phyloP scores from a whole-genome alignment of 495 filamentous ascomycete species.

The Trichoderma parareesei region DNA sequence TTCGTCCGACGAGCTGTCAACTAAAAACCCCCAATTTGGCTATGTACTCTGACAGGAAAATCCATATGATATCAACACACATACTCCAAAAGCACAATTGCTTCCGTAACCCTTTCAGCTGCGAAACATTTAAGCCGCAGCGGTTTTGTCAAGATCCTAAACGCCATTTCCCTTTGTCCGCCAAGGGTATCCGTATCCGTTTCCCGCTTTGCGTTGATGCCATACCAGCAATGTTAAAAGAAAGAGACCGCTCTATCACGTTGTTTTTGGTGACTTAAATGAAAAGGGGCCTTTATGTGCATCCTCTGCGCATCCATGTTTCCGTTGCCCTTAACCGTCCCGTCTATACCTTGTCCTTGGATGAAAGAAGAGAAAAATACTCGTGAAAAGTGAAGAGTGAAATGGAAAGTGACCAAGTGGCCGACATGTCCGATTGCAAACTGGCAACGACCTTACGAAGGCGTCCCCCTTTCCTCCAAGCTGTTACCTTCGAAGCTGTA shows the following conservation, averaged over 20 bases:
- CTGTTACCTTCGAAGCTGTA: constrained; percentile 64
- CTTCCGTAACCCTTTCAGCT: neutral
- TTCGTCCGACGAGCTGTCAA: neutral
- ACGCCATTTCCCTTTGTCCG: neutral
- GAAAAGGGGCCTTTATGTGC: neutral
- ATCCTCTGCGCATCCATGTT: neutral
- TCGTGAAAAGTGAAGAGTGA: neutral
- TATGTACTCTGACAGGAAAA: no score
- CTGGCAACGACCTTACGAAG: constrained; percentile 17
- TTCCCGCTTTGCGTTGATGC: neutral
- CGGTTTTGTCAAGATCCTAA: neutral
- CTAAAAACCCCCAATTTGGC: neutral
- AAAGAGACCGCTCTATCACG: neutral
- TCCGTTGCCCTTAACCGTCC: neutral
- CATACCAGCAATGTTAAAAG: neutral
- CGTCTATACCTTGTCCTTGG: neutral
- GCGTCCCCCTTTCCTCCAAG: constrained; percentile 26
- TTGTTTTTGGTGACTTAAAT: neutral
- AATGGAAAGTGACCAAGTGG: neutral
- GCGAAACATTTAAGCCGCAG: neutral
- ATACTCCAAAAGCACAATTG: neutral
- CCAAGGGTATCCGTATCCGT: neutral
- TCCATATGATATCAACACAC: neutral
- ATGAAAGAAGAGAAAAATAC: neutral
- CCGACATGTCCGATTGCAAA: neutral